Evolutionary conservation across 2,329 filamentous ascomycete genomes (phyloP).

Genomic region (Camillea tinctor): DNA sequence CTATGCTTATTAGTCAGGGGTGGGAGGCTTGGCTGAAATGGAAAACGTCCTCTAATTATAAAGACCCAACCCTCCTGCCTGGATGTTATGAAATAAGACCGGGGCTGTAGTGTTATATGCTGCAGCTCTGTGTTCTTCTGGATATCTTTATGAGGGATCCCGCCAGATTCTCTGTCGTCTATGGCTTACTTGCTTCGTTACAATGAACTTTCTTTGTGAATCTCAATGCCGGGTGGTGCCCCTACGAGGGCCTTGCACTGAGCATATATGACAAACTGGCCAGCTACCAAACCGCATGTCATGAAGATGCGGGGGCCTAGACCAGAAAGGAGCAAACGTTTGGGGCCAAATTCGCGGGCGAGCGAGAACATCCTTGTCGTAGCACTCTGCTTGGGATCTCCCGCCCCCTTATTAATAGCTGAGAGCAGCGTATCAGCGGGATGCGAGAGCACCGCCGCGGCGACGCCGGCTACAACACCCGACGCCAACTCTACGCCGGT

Average conservation of each 20-base stretch:
- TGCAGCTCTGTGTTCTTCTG: background rate
- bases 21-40: background rate
- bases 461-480: conserved; percentile 84
- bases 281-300: conserved; percentile 52
- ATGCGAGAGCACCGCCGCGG: conserved; percentile 84
- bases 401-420: conserved; percentile 55
- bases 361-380: conserved; percentile 53
- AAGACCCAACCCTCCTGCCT: background rate
- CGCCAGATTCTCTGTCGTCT: background rate
- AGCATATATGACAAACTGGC: conserved; percentile 55
- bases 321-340: conserved; percentile 45
- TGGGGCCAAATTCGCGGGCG: conserved; percentile 50
- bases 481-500: conserved; percentile 83
- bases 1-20: background rate
- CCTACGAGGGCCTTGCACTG: conserved; percentile 54
- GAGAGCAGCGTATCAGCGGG: conserved; percentile 70
- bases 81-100: background rate
- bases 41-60: background rate
- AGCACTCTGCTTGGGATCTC: conserved; percentile 46
- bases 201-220: conserved; percentile 46
- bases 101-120: background rate
- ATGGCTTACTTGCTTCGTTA: background rate
- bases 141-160: background rate
- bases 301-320: conserved; percentile 52
- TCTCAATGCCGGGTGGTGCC: conserved; percentile 50